Evolutionary conservation across 768 basidiomycete genomes (phyloP).

Genomic region (Heimioporus sp.): DNA sequence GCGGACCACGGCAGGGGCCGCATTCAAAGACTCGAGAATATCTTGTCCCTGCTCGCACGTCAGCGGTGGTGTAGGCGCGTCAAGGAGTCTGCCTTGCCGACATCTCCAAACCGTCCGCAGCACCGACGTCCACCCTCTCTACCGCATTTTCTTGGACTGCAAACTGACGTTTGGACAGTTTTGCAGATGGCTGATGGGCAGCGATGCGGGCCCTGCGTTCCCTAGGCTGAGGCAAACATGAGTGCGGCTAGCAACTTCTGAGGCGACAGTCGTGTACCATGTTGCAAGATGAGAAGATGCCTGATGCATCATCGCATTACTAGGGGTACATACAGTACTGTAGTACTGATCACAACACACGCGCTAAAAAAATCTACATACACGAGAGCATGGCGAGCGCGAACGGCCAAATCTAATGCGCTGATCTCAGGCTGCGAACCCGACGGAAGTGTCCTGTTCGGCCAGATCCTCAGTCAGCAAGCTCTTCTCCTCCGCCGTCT

Average conservation of each 20-base stretch:
- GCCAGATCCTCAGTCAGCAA: slow-evolving; percentile 1
- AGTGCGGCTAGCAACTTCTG: slow-evolving; percentile 1
- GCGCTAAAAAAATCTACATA: no score
- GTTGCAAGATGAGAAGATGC: not conserved
- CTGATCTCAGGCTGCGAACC: no score
- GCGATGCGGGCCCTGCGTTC: slow-evolving; percentile 40
- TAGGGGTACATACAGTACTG: no score
- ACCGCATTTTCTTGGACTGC: slow-evolving; percentile 49
- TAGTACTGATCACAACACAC: no score
- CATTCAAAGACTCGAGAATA: slow-evolving; percentile 38
- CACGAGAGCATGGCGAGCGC: no score
- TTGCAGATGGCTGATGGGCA: slow-evolving; percentile 54
- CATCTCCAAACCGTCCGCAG: slow-evolving; percentile 27
- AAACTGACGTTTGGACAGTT: slow-evolving; percentile 46
- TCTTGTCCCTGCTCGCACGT: slow-evolving; percentile 37
- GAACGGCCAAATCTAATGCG: no score
- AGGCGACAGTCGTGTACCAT: slow-evolving; percentile 20
- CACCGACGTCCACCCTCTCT: slow-evolving; percentile 47
- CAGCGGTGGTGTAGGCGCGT: not conserved
- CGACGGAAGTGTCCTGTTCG: not conserved
- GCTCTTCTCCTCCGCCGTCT: slow-evolving; percentile 36
- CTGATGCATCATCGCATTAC: not conserved
- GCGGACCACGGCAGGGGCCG: slow-evolving; percentile 30
- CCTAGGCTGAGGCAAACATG: slow-evolving; percentile 27
- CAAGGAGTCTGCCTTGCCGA: slow-evolving; percentile 37